phyloP scores from a whole-genome alignment of 2,329 filamentous ascomycete genomes.

The Talaromyces sp. region DNA sequence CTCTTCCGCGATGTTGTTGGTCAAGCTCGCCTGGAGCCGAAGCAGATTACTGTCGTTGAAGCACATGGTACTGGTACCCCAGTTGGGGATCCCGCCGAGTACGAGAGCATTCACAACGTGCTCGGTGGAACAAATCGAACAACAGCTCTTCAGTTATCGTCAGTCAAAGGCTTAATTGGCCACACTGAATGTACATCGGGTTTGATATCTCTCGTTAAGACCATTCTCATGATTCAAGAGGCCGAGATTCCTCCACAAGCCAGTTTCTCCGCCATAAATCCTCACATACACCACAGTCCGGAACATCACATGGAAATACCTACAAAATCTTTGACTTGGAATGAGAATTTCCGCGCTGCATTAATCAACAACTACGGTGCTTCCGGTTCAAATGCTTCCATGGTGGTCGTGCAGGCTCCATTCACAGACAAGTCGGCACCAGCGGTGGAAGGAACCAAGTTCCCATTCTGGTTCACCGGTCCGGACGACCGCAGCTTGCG shows the following conservation, averaged over 20 bases:
- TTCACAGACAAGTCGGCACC: not conserved
- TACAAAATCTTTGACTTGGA: conserved; percentile 16
- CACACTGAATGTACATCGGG: conserved; percentile 32
- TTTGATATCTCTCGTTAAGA: conserved; percentile 26
- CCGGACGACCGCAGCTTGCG: not conserved
- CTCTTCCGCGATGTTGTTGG: conserved; percentile 38
- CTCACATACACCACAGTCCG: conserved; percentile 19
- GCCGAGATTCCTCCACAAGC: conserved; percentile 27
- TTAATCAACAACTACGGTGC: conserved; percentile 33
- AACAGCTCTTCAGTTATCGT: conserved; percentile 7
- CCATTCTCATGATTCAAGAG: conserved; percentile 37
- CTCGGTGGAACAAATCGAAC: conserved; percentile 14
- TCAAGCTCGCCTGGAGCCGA: conserved; percentile 33
- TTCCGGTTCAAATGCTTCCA: conserved; percentile 25
- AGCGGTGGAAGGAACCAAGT: not conserved
- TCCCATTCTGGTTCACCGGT: not conserved
- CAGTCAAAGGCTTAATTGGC: conserved; percentile 32
- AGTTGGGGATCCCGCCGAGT: conserved; percentile 25
- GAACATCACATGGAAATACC: conserved; percentile 20
- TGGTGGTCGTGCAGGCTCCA: conserved; percentile 24
- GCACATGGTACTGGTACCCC: conserved; percentile 33
- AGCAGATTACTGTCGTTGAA: conserved; percentile 29
- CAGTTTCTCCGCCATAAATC: conserved; percentile 26
- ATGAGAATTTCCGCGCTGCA: conserved; percentile 11
- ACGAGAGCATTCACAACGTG: conserved; percentile 14